Conservation (phyloP, 768 basidiomycete species). For the Boletus insuetus region DNA sequence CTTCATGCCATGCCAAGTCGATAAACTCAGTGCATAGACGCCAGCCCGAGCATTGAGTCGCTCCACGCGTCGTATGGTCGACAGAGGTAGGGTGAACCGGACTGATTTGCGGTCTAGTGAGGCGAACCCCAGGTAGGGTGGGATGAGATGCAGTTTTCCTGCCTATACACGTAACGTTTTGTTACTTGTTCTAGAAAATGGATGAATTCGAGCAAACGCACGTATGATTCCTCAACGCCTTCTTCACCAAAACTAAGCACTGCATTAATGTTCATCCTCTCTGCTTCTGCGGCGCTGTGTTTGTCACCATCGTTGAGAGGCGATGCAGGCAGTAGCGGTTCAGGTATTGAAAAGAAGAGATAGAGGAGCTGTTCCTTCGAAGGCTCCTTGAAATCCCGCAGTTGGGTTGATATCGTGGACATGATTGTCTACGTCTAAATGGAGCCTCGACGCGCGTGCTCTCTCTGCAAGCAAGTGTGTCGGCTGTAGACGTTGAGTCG, state of each 20-base stretch:
- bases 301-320: conserved; percentile 22
- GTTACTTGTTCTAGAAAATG: not conserved
- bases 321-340: conserved; percentile 23
- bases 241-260: conserved; percentile 76
- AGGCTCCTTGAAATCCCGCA: conserved; percentile 90
- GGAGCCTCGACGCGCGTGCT: not conserved
- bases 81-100: conserved; percentile 86
- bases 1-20: conserved; percentile 93
- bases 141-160: conserved; percentile 84
- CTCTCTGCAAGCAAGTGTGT: not conserved
- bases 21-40: conserved; percentile 91
- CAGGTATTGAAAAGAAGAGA: conserved; percentile 84
- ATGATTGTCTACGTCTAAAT: conserved; percentile 35
- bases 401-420: conserved; percentile 83
- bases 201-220: conserved; percentile 42
- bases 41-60: conserved; percentile 90
- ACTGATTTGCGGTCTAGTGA: conserved; percentile 93
- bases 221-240: conserved; percentile 90
- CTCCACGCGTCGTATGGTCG: conserved; percentile 91
- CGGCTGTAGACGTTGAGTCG: not conserved
- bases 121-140: conserved; percentile 87
- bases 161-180: conserved; percentile 49
- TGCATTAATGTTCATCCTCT: conserved; percentile 86
- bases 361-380: conserved; percentile 82
- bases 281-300: conserved; percentile 39